Evolutionary conservation across 2,329 filamentous ascomycete genomes (phyloP), one percentile per base, ranked within the genome.

Genomic region (Venturia carpophila): DNA sequence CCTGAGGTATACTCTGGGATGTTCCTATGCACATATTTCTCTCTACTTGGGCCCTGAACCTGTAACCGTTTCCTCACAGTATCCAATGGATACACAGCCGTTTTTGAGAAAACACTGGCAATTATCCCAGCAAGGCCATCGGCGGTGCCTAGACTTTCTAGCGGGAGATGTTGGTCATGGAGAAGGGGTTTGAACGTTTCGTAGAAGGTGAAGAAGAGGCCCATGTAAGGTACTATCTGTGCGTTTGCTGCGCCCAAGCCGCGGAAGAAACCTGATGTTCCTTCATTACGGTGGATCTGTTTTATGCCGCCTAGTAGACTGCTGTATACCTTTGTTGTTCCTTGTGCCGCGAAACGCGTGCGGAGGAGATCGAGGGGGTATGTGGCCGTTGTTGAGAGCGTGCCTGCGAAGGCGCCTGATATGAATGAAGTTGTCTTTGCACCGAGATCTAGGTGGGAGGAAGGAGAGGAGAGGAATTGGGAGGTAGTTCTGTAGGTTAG

Each of bases 161-260:
- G 75, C 0, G 82, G 83, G 7, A 84, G 73, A 6, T 90, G 82
- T 3, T 75, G 73, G n/a, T 69, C 72, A 10, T 78, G 75, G 34
- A 77, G 68, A 5, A 73, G 62, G 2, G 78, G 78, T 69, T 81
- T 81, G 62, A 96, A 78, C 11, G 83, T 81, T 76, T 99, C 94
- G 78, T 97, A 99, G 49, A 86, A 84, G 42, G 90, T 84, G 77
- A 99, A 99, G 79, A 99, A 97, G 2, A 96, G 81, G 17, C 94
- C 94, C 94, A 99, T 99, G 75, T 93, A 96, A 1, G 94, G 94
- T 11, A 96, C 85, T 61, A 97, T 94, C 78, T 97, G 92, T 34
- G 82, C 88, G 27, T 97, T 79, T 0, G 88, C 91, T 1, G 93
- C 92, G 1, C 84, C 84, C 42, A 96, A 79, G 3, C 94, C 94